Base-by-base conservation (phyloP, 2,329 filamentous ascomycete species). In the Pseudogymnoascus sp. region DNA sequence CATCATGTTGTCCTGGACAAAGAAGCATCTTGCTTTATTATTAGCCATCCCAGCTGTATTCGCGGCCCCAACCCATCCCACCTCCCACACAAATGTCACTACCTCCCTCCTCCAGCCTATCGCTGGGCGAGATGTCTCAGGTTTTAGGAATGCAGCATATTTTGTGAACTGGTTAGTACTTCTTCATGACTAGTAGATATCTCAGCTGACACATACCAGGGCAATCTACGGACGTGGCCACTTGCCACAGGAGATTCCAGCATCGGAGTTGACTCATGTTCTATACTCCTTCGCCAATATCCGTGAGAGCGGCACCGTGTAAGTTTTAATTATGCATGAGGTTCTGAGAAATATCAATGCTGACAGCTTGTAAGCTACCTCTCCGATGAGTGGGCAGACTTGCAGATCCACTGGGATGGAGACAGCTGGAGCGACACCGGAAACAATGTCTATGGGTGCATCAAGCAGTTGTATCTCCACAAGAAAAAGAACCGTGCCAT, bases 221-320 rank as follows among this genome's bases (percentile, higher is more conserved):
- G 88, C 84, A 44, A 89, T 91, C 60, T 95, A 96, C 71, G 86
- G 78, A 23, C 83, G 90, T 62, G 84, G 89, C 66, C 91, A 88
- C 71, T 82, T 88, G 63, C 88, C 90, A 0, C 82, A 88, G 61
- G 80, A 91, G 68, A 80, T 96, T 7, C 88, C 88, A 0, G 84
- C 80, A 1, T 79, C 84, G 1, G 79, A 91, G 66, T 77, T 96
- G 61, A 93, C 88, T 0, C 90, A 95, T 69, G 79, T 96, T 1
- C 80, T 96, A 1, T 96, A 85, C 70, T 83, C 91, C 1, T 96
- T 96, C 75, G 88, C 90, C 70, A 93, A 96, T 71, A 75, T 96
- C 17, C 79, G 80, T 7, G 73, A 83, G 0, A 83, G 88, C 62
- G 92, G 92, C 35, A 88, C 90, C 69, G 88, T 93, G 76, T 88